phyloP scores from a whole-genome alignment of 2,329 filamentous ascomycete genomes.

The Colletotrichum sublineola region DNA sequence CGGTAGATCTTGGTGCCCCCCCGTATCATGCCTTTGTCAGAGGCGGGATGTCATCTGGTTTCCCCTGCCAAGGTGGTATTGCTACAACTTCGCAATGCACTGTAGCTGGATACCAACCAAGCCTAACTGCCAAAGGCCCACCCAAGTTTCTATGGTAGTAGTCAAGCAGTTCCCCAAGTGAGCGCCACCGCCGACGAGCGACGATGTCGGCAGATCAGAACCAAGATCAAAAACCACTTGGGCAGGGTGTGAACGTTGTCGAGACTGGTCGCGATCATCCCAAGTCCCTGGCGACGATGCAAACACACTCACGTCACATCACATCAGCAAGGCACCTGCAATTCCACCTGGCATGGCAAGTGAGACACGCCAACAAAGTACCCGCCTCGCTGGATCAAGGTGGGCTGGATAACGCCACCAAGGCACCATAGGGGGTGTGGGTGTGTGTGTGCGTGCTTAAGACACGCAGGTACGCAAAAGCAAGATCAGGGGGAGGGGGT shows the following conservation, averaged over 20 bases:
- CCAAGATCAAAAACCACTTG: neutral
- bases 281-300: slow-evolving; percentile 19
- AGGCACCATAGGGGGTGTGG: neutral
- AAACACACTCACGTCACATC: slow-evolving; percentile 7
- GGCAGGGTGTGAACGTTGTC: too few relatives aligned
- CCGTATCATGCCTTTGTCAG: too few relatives aligned
- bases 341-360: slow-evolving; percentile 15
- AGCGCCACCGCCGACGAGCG: neutral
- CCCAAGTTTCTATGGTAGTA: neutral
- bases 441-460: neutral
- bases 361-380: slow-evolving; percentile 41
- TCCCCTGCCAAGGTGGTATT: slow-evolving; percentile 1
- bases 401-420: slow-evolving; percentile 21
- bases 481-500: neutral
- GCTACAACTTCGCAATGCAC: neutral
- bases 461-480: slow-evolving; percentile 13
- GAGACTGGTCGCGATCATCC: slow-evolving; percentile 21
- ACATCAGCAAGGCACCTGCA: slow-evolving; percentile 20
- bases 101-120: neutral
- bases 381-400: slow-evolving; percentile 38
- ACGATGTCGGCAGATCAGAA: neutral
- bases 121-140: slow-evolving; percentile 23
- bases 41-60: neutral
- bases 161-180: too few relatives aligned
- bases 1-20: neutral